phyloP scores from a whole-genome alignment of 1,139 yeast genomes.

The Pichia sp. region DNA sequence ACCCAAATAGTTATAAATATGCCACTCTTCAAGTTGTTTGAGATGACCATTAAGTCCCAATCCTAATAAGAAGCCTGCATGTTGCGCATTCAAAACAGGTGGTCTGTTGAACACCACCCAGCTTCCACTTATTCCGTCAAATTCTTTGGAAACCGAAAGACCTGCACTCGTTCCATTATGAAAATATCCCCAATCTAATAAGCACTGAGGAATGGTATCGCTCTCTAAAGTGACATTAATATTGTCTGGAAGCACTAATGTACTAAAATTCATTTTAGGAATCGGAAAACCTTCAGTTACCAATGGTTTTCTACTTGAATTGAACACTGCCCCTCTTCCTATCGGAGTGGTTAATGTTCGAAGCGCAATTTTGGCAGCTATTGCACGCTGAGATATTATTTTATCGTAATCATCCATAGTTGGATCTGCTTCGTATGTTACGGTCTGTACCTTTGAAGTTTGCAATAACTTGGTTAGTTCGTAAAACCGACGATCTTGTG shows the following conservation, averaged over 20 bases:
- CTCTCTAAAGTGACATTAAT: slow-evolving; percentile 62
- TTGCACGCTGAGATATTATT: slow-evolving; percentile 53
- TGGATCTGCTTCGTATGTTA: slow-evolving; percentile 30
- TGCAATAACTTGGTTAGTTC: slow-evolving; percentile 72
- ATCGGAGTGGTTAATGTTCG: slow-evolving; percentile 73
- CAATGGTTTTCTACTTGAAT: slow-evolving; percentile 72
- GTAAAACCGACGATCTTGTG: slow-evolving; percentile 71
- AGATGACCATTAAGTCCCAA: slow-evolving; percentile 90
- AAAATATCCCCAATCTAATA: slow-evolving; percentile 79
- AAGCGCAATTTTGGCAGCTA: slow-evolving; percentile 60
- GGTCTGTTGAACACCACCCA: slow-evolving; percentile 93
- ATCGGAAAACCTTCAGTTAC: slow-evolving; percentile 82
- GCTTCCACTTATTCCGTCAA: slow-evolving; percentile 76
- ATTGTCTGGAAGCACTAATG: slow-evolving; percentile 60
- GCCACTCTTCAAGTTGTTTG: slow-evolving; percentile 88
- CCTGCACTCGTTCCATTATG: slow-evolving; percentile 94
- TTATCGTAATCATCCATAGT: slow-evolving; percentile 53
- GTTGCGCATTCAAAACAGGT: slow-evolving; percentile 64
- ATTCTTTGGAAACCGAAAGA: slow-evolving; percentile 62
- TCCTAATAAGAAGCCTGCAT: slow-evolving; percentile 93
- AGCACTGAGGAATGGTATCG: slow-evolving; percentile 46
- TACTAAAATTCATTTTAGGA: slow-evolving; percentile 68
- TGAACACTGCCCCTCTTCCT: slow-evolving; percentile 73
- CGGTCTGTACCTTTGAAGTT: slow-evolving; percentile 57
- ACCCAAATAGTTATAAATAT: slow-evolving; percentile 86